Base-by-base conservation (phyloP, 306 rosid genomes). In the Lupinus albus region DNA sequence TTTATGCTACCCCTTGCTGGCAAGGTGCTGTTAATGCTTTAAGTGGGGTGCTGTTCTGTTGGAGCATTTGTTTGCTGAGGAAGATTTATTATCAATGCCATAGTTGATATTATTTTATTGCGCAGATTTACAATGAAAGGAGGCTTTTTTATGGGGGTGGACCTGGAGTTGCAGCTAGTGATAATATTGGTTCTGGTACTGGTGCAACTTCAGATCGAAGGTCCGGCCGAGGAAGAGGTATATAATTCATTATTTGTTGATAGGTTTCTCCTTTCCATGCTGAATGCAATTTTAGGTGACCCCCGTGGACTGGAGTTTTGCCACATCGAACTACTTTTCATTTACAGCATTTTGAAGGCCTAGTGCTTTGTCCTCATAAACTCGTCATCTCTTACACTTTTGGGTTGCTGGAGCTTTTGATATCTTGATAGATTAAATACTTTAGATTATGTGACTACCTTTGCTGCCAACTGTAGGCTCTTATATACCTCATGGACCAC, bases 161-260 rank as follows among this genome's bases (percentile, higher is more conserved):
- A 52, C 96, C 96, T 70, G 97, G 99, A 63, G 79, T 88, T 76
- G 86, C 75, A 5, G 85, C 91, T 36, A 81, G 77, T 76, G 38
- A 33, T 1, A 33, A 33, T 33, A 5, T 33, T 6, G 38, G 38
- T 5, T 33, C 38, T 33, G 38, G 38, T 6, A 2, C 38, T 33
- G 81, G 81, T 45, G 17, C 85, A 70, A 78, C 71, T 81, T 67
- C 87, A 47, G 99, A 94, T 36, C 54, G 96, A 71, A 84, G 97
- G 78, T 84, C 87, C 51, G 61, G 65, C 67, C 92, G 96, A n/a
- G 93, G 99, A 68, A 90, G 99, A 81, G 99, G 99, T 94, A 79
- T 80, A 91, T 61, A 59, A 14, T 64, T 61, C 47, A 44, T 52
- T 14, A 39, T 25, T 25, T 25, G 30, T 25, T 25, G 4, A 1